These are phyloP conservation scores for Trebouxia sp. DNA, from an alignment of 139 green algal species.

Conservation along the genomic window DNA sequence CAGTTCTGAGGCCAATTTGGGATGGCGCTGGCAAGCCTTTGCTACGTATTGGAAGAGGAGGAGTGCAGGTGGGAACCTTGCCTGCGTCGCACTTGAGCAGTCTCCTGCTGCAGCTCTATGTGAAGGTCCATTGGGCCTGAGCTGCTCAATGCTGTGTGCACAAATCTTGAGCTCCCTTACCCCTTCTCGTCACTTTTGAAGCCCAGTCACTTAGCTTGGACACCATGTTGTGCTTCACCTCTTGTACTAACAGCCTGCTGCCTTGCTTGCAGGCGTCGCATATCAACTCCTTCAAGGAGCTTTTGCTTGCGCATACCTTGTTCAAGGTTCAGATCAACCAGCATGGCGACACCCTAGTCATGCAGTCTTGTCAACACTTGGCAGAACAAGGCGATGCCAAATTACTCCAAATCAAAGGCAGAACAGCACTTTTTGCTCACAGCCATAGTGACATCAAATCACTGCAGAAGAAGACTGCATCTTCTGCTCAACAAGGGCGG, in stretches of 20 bases:
- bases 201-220: too few relatives aligned
- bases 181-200: neutral
- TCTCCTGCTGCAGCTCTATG: neutral
- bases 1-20: neutral
- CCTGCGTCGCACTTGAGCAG: too few relatives aligned
- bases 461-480: neutral
- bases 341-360: neutral
- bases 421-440: slow-evolving; percentile 3
- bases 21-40: neutral
- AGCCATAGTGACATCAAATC: neutral
- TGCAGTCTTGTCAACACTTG: neutral
- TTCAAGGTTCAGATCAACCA: slow-evolving; percentile 32
- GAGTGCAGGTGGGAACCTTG: slow-evolving; percentile 31
- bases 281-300: neutral
- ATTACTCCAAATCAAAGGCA: neutral
- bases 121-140: neutral
- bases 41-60: slow-evolving; percentile 20
- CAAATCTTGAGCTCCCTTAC: too few relatives aligned
- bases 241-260: too few relatives aligned
- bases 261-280: slow-evolving; percentile 1
- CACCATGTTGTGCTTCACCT: too few relatives aligned
- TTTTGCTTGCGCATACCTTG: neutral
- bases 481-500: neutral
- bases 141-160: too few relatives aligned
- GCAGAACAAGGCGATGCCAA: neutral